Base-by-base conservation (phyloP, 179 eudicot genomes). In the Beta corolliflora region DNA sequence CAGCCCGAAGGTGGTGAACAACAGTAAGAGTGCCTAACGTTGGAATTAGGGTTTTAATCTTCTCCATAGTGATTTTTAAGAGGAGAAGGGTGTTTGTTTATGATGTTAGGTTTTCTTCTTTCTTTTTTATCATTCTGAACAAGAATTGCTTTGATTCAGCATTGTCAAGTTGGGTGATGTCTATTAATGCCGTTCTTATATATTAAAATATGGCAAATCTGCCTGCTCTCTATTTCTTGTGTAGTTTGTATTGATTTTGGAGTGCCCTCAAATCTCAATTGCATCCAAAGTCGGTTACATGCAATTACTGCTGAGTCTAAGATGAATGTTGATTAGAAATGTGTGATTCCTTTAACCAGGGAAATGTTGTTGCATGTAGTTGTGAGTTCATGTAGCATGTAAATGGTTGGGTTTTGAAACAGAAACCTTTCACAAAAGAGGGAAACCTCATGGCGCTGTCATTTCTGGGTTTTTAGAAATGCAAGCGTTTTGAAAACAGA, bases 61-160 rank as follows among this genome's bases (percentile, higher is more conserved):
- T 82, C 88, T 85, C 88, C 81, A 48, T 65, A 76, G 76, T 70
- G 70, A 81, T 85, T 81, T 81, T 78, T 23, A 36, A 11, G 12
- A 71, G 87, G 82, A 79, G 80, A 81, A 64, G 46, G 69, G n/a
- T 78, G 84, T 31, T 78, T 84, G 81, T 81, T 81, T 81, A 84
- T 80, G 86, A 84, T 84, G 63, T 77, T 44, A 48, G 81, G 81
- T 53, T 29, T 58, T 75, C 71, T 63, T 67, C 71, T 77, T 84
- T 71, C 73, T n/a, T 16, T 58, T 56, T 77, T 76, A 68, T 77
- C 50, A 73, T 77, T 84, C 78, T 77, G 84, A 78, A 77, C 86
- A 77, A 84, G 81, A 73, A 71, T 41, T 73, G 86, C 79, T 84
- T 81, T 65, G 50, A 77, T 81, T 76, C 60, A 74, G 76, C 86